Conservation (phyloP, 345 rosid genomes). For the Ceriops zippeliana region DNA sequence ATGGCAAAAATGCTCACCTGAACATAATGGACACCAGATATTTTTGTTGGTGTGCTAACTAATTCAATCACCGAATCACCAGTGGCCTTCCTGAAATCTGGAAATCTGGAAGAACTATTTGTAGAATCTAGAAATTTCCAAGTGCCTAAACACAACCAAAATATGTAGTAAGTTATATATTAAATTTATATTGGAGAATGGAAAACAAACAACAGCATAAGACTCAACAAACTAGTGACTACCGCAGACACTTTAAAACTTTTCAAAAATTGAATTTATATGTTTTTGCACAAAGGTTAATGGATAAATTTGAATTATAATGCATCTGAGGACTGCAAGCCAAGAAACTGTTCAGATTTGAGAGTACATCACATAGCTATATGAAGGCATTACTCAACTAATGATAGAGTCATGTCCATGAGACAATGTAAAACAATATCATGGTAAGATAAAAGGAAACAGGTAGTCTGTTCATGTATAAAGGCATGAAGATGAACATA, state of each 20-base stretch:
- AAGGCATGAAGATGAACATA: not conserved
- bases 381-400: no score
- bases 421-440: no score
- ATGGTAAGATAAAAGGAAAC: not conserved
- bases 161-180: constrained; percentile 7
- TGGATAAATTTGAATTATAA: not conserved
- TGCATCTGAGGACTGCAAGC: not conserved
- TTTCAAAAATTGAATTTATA: no score
- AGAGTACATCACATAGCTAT: not conserved
- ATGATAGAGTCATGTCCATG: no score
- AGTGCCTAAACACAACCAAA: constrained; percentile 46
- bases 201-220: constrained; percentile 4
- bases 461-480: no score
- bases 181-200: not conserved
- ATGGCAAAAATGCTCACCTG: constrained; percentile 46
- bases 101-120: constrained; percentile 79
- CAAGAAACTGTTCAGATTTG: not conserved
- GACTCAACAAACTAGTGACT: not conserved
- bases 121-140: constrained; percentile 81
- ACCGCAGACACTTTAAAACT: not conserved
- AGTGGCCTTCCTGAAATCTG: constrained; percentile 65
- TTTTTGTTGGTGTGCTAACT: constrained; percentile 82
- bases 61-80: constrained; percentile 84
- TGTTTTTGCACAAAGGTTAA: not conserved
- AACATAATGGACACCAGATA: constrained; percentile 90